Base-by-base conservation (phyloP, 108 stramenopile species). In the Cyclostephanos tholiformis region DNA sequence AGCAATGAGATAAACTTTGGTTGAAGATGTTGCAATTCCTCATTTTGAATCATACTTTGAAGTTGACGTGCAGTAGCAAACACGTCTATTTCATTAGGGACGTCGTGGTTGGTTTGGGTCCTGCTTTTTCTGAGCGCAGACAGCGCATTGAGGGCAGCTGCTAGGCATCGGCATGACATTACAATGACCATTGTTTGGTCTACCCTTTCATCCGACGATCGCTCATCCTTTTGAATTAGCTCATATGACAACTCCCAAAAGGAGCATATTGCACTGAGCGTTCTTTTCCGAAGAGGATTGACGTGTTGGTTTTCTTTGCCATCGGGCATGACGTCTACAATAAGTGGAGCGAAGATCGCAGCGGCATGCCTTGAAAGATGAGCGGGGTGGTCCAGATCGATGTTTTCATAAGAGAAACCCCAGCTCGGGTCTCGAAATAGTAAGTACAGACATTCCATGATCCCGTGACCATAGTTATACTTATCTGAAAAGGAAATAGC, bases 301-400 rank as follows among this genome's bases (percentile, higher is more conserved):
- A 49, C 10, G 12, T 64, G 51, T 53, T 66, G 59, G 65, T 77
- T 75, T 71, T 89, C 87, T 44, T 74, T 69, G 13, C 89, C 88
- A 58, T 78, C 71, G 0, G 52, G 55, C 9, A 60, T 43, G 0
- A 92, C 80, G 67, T 88, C 88, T 29, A 86, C 60, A 22, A 89
- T 82, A 44, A 89, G 77, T 11, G 91, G 89, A 19, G 87, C 82
- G 20, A 92, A 44, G 22, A 89, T 85, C 22, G 87, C 85, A 26
- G 87, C 60, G 63, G 83, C 82, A 60, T 82, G 77, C 38, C 76
- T 85, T 22, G 81, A 82, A 14, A 67, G 63, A 50, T 76, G 81
- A 48, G 36, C 58, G 10, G 35, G 36, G 20, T 39, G 30, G 22
- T 44, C 43, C n/a, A 35, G 4, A 8, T 46, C 1, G 44, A 63